These are phyloP conservation scores for Sphagnum contortum DNA, from an alignment of 225 moss, liverwort and hornwort genomes.

Conservation along the genomic window DNA sequence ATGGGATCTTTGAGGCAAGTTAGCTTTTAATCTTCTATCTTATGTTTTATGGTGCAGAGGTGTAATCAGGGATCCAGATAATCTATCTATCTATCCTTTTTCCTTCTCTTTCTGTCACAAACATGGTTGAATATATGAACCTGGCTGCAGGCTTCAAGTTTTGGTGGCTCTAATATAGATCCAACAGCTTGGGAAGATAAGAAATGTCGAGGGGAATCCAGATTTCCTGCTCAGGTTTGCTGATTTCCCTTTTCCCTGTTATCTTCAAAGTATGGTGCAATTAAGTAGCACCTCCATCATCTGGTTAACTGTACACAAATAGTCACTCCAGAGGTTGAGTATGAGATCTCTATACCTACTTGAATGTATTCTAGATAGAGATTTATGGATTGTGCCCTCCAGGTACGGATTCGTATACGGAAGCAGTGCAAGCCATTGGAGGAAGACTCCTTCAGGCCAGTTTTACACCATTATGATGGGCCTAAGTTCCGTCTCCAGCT, in stretches of 20 bases:
- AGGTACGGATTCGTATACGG: slow-evolving; percentile 92
- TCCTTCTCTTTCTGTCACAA: too few species aligned
- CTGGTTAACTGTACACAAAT: too few species aligned
- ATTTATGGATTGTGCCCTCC: background rate
- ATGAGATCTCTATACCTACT: too few species aligned
- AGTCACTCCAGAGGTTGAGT: too few species aligned
- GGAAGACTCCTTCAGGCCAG: slow-evolving; percentile 90
- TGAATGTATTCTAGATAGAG: too few species aligned
- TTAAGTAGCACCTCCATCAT: too few species aligned
- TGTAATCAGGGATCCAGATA: too few species aligned
- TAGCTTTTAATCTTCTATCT: too few species aligned
- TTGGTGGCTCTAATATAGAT: slow-evolving; percentile 99
- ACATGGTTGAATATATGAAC: background rate
- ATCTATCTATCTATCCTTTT: too few species aligned
- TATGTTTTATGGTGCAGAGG: too few species aligned
- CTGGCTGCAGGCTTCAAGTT: slow-evolving; percentile 76
- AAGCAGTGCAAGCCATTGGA: slow-evolving; percentile 87
- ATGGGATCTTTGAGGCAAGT: slow-evolving; percentile 93
- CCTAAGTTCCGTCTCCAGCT: slow-evolving; percentile 98
- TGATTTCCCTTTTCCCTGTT: background rate
- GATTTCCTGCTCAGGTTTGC: slow-evolving; percentile 93
- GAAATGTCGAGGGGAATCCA: slow-evolving; percentile 97
- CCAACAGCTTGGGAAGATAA: slow-evolving; percentile 99
- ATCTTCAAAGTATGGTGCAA: too few species aligned
- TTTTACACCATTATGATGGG: slow-evolving; percentile 95